Percentiles rank a stretch among this genome's conserved stretches.
phyloP scores from a whole-genome alignment of 495 filamentous ascomycete genomes.

The Penicillium herquei region DNA sequence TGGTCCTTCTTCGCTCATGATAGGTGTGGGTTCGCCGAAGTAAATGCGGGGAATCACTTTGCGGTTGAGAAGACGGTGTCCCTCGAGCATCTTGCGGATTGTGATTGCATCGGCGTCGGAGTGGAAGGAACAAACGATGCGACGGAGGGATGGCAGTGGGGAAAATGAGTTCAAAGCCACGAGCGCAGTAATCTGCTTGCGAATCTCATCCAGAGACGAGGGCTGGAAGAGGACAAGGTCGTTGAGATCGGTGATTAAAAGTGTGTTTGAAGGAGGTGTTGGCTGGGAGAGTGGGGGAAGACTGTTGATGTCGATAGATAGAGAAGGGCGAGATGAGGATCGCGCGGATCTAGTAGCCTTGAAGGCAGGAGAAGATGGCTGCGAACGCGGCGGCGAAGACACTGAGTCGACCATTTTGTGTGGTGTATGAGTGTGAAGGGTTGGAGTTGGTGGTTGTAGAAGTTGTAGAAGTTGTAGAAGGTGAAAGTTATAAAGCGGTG shows the following conservation, averaged over 20 bases:
- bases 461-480: background rate
- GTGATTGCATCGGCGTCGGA: slow-evolving; percentile 68
- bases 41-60: slow-evolving; percentile 70
- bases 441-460: background rate
- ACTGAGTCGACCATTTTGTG: background rate
- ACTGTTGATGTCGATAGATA: slow-evolving; percentile 78
- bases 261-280: slow-evolving; percentile 84
- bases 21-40: slow-evolving; percentile 78
- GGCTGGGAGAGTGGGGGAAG: slow-evolving; percentile 78
- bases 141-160: slow-evolving; percentile 86
- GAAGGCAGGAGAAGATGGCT: background rate
- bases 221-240: slow-evolving; percentile 77
- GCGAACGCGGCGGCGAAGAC: background rate
- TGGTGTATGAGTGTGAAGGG: background rate
- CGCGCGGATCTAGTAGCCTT: background rate
- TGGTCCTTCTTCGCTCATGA: slow-evolving; percentile 53
- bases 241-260: slow-evolving; percentile 85
- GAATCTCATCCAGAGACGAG: slow-evolving; percentile 71
- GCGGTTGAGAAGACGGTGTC: slow-evolving; percentile 56
- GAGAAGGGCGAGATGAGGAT: slow-evolving; percentile 42
- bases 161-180: slow-evolving; percentile 83
- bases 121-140: slow-evolving; percentile 87
- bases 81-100: slow-evolving; percentile 71
- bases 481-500: slow-evolving; percentile 1
- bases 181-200: slow-evolving; percentile 61